Percentiles rank a stretch among this genome's conserved stretches.
Evolutionary conservation across 441 rosid species (phyloP).

Genomic region (Eugenia klotzschiana): DNA sequence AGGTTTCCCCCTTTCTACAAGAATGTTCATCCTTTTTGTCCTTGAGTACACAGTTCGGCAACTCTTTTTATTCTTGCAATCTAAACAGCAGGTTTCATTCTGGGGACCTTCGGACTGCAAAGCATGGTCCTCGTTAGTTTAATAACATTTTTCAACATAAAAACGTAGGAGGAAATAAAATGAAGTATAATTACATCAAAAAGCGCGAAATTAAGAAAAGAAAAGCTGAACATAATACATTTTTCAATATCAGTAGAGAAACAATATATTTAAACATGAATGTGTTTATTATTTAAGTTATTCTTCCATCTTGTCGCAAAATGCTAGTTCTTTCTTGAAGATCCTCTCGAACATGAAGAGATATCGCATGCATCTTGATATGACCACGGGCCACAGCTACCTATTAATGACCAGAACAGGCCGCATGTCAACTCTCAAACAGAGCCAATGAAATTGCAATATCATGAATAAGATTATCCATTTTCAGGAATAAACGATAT

Average conservation of each 20-base stretch:
- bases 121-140: neutral
- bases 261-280: neutral
- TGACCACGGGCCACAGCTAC: neutral
- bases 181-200: neutral
- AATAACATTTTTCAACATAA: neutral
- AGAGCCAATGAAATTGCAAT: neutral
- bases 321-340: neutral
- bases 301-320: neutral
- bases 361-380: neutral
- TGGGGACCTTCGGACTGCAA: conserved; percentile 3
- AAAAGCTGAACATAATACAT: neutral
- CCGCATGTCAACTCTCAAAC: neutral
- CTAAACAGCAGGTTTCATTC: conserved; percentile 27
- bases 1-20: conserved; percentile 63
- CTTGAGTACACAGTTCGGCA: conserved; percentile 63
- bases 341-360: neutral
- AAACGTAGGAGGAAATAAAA: neutral
- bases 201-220: neutral
- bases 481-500: neutral
- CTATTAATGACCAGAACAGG: neutral
- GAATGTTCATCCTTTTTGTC: conserved; percentile 63
- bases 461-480: neutral
- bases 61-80: conserved; percentile 39
- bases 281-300: neutral
- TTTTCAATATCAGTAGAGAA: neutral